These are phyloP conservation scores for Cadophora luteo-olivacea DNA, from an alignment of 2,329 filamentous ascomycete species.

Conservation along the genomic window DNA sequence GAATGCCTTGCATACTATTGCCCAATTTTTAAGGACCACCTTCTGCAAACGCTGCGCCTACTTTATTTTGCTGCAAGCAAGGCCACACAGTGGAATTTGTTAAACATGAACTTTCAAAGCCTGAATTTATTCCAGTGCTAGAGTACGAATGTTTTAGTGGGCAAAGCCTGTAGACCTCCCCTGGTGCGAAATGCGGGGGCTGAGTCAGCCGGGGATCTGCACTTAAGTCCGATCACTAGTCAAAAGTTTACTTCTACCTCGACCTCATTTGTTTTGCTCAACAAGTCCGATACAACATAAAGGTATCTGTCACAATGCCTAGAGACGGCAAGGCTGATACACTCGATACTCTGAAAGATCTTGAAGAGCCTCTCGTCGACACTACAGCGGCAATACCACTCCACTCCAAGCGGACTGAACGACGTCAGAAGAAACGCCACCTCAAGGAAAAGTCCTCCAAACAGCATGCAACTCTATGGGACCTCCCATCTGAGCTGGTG, in stretches of 20 bases:
- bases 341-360: not conserved
- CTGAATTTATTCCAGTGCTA: too few species aligned
- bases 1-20: too few species aligned
- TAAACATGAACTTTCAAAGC: too few species aligned
- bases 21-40: too few species aligned
- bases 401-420: constrained; percentile 59
- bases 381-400: constrained; percentile 56
- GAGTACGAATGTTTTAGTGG: not conserved
- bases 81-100: too few species aligned
- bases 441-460: constrained; percentile 48
- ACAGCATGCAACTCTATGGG: constrained; percentile 48
- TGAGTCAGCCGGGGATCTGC: not conserved
- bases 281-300: not conserved
- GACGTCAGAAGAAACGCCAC: constrained; percentile 52
- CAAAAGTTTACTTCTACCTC: not conserved
- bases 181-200: not conserved
- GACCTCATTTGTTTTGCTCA: not conserved
- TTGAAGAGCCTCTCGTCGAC: constrained; percentile 54
- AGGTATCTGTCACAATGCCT: not conserved
- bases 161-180: not conserved
- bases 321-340: not conserved
- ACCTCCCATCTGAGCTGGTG: constrained; percentile 60
- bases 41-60: too few species aligned
- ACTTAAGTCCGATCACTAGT: constrained; percentile 1
- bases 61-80: too few species aligned